These are phyloP conservation scores for Fusarium hostae DNA, from an alignment of 2,329 filamentous ascomycete species.

Conservation along the genomic window DNA sequence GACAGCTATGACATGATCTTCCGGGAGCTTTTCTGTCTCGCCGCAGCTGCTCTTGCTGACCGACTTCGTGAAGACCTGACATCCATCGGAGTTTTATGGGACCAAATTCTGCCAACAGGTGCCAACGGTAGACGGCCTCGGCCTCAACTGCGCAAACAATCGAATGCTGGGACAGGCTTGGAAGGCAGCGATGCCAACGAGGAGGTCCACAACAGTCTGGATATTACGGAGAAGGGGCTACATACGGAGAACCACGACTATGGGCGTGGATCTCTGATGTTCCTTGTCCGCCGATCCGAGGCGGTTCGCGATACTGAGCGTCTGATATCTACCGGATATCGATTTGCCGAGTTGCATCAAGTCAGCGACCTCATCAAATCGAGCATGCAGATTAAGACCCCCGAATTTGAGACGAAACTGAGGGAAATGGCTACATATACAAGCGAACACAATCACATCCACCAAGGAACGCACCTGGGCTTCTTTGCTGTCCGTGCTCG, in stretches of 20 bases:
- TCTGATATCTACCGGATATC: constrained; percentile 77
- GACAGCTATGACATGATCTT: constrained; percentile 80
- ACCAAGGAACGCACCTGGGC: constrained; percentile 66
- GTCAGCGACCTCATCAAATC: constrained; percentile 75
- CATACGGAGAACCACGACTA: constrained; percentile 51
- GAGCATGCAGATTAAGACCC: constrained; percentile 77
- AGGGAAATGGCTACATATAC: constrained; percentile 71
- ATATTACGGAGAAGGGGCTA: constrained; percentile 56
- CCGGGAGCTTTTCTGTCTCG: constrained; percentile 84
- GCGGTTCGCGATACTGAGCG: constrained; percentile 68
- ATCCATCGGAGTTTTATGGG: constrained; percentile 76
- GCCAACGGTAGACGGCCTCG: constrained; percentile 43
- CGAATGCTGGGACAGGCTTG: constrained; percentile 14
- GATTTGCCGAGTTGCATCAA: constrained; percentile 78
- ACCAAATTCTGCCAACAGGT: constrained; percentile 78
- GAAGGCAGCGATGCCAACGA: constrained; percentile 22
- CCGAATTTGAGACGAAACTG: constrained; percentile 70
- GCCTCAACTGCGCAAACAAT: constrained; percentile 30
- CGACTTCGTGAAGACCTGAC: constrained; percentile 71
- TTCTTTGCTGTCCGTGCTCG: constrained; percentile 67
- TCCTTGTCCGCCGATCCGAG: constrained; percentile 75
- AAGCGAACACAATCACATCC: constrained; percentile 57
- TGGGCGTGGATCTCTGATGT: constrained; percentile 82
- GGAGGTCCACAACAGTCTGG: constrained; percentile 44
- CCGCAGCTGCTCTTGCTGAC: constrained; percentile 78